Percentiles rank a stretch among this genome's conserved stretches.
These are phyloP conservation scores for Sclerotinia nivalis DNA, from an alignment of 2,329 filamentous ascomycete genomes.

Conservation along the genomic window DNA sequence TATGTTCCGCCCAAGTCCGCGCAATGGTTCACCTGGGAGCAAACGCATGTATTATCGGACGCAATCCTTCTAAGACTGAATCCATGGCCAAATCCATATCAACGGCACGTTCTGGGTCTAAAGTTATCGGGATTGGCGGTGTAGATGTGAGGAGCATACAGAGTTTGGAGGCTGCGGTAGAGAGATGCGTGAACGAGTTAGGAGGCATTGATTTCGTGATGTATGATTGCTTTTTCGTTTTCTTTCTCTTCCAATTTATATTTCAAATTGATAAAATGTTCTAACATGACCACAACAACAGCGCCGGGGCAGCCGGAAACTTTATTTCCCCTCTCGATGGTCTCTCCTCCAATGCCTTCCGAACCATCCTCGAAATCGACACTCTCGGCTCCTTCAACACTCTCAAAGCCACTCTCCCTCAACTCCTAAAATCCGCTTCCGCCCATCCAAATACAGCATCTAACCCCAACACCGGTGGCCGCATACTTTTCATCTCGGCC, in stretches of 20 bases:
- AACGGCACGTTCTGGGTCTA: conserved; percentile 73
- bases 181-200: conserved; percentile 77
- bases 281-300: conserved; percentile 42
- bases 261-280: background rate
- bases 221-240: conserved; percentile 50
- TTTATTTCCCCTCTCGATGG: conserved; percentile 85
- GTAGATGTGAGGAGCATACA: conserved; percentile 76
- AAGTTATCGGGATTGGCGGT: conserved; percentile 82
- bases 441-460: conserved; percentile 59
- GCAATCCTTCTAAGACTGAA: conserved; percentile 87
- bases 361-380: conserved; percentile 94
- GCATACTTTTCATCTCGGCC: conserved; percentile 87
- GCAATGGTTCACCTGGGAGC: conserved; percentile 89
- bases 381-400: conserved; percentile 93
- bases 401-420: conserved; percentile 83
- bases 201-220: conserved; percentile 92
- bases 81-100: conserved; percentile 78
- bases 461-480: conserved; percentile 64
- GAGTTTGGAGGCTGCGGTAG: conserved; percentile 70
- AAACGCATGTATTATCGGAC: conserved; percentile 90
- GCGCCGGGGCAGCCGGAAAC: conserved; percentile 92
- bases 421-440: conserved; percentile 73
- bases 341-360: conserved; percentile 87
- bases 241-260: conserved; percentile 17
- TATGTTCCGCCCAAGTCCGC: conserved; percentile 91